Evolutionary conservation across 768 basidiomycete species (phyloP).

Genomic region (Amanita pallidorosea): DNA sequence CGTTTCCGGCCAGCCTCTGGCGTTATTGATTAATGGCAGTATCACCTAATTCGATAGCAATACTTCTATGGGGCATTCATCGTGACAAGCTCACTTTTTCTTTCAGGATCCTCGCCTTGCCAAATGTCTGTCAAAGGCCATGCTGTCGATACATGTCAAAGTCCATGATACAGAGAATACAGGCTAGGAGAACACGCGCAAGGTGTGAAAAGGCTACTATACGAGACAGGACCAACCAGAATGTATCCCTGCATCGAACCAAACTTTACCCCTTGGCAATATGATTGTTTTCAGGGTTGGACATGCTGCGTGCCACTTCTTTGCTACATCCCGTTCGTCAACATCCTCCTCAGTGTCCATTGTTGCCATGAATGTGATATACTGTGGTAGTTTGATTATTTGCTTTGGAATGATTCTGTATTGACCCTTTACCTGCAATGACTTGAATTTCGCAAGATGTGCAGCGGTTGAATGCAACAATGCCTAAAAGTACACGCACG

Average conservation of each 20-base stretch:
- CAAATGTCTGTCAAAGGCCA: too few species aligned
- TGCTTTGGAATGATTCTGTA: background rate
- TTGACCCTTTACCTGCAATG: conserved; percentile 13
- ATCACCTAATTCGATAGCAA: too few species aligned
- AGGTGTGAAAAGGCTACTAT: background rate
- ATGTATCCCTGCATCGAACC: conserved; percentile 31
- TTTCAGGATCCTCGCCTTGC: too few species aligned
- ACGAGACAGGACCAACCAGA: conserved; percentile 3
- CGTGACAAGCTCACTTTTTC: too few species aligned
- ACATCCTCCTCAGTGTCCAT: conserved; percentile 17
- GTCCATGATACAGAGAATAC: background rate
- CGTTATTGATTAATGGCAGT: too few species aligned
- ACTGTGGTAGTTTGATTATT: conserved; percentile 17
- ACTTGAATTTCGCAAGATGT: conserved; percentile 30
- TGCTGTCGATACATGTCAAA: too few species aligned
- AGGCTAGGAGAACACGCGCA: background rate
- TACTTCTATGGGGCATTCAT: too few species aligned
- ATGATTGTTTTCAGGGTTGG: conserved; percentile 56
- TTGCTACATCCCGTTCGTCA: conserved; percentile 42
- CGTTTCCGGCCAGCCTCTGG: too few species aligned
- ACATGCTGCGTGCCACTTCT: conserved; percentile 44
- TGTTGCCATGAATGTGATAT: conserved; percentile 53
- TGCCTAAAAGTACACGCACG: conserved; percentile 19
- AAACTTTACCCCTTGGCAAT: conserved; percentile 49
- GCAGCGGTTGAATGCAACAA: conserved; percentile 29